Evolutionary conservation across 208 protist species (phyloP).

Genomic region (Lotmaria passim): DNA sequence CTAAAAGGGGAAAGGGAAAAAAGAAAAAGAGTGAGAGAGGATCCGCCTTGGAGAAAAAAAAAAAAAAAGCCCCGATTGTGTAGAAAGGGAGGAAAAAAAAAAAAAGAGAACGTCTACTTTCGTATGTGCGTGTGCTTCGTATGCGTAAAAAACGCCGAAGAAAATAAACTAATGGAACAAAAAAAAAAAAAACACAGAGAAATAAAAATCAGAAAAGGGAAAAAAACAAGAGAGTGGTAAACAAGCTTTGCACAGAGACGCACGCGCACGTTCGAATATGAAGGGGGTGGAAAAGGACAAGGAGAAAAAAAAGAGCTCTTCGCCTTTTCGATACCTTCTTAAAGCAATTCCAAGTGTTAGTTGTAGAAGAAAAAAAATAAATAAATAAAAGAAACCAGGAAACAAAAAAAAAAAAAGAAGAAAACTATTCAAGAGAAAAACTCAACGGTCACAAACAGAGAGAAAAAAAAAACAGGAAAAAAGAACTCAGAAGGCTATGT

Average conservation of each 20-base stretch:
- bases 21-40: constrained; percentile 6
- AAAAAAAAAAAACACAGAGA: constrained; percentile 26
- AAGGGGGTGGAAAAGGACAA: constrained; percentile 5
- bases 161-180: too few species aligned
- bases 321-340: too few species aligned
- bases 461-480: constrained; percentile 11
- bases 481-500: too few species aligned
- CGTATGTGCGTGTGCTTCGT: too few species aligned
- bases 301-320: constrained; percentile 7
- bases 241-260: too few species aligned
- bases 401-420: constrained; percentile 20
- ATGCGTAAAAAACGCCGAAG: too few species aligned
- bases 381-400: constrained; percentile 1
- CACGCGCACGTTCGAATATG: too few species aligned
- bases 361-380: constrained; percentile 3
- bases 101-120: too few species aligned
- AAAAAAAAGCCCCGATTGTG: constrained; percentile 8
- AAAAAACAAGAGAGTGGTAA: too few species aligned
- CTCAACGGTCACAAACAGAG: not conserved
- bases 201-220: too few species aligned
- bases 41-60: constrained; percentile 2
- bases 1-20: constrained; percentile 21
- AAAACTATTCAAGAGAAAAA: constrained; percentile 2
- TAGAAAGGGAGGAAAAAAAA: too few species aligned
- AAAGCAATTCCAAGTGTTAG: too few species aligned